Conservation (phyloP, 2,329 filamentous ascomycete species). For the Ustulina deusta region DNA sequence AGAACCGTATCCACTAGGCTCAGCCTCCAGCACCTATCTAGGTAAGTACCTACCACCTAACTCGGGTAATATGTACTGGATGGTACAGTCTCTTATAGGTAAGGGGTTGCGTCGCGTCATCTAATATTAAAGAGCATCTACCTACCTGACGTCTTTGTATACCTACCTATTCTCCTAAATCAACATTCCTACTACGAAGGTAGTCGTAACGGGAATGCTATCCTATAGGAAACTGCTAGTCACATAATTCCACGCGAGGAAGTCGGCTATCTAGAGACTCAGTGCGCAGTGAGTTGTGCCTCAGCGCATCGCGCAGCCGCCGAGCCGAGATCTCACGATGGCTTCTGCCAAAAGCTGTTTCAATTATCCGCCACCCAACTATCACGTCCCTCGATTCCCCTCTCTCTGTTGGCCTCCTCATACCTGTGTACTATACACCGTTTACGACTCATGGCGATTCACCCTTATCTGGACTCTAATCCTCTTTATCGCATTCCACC, state of each 20-base stretch:
- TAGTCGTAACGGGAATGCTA: constrained; percentile 21
- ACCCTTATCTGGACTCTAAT: constrained; percentile 89
- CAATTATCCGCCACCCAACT: constrained; percentile 63
- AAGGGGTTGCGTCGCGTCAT: neutral
- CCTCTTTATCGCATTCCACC: constrained; percentile 79
- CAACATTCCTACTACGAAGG: constrained; percentile 16
- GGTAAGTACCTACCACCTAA: constrained; percentile 1
- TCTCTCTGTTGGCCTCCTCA: constrained; percentile 81
- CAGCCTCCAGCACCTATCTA: neutral
- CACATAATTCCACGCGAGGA: constrained; percentile 23
- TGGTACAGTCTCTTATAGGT: too few species aligned
- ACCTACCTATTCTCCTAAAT: constrained; percentile 14
- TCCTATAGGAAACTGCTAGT: constrained; percentile 7
- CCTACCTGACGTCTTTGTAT: neutral
- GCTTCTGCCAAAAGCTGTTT: constrained; percentile 40
- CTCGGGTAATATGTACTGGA: too few species aligned
- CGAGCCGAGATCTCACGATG: constrained; percentile 25
- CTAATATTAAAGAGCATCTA: neutral
- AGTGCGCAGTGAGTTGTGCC: constrained; percentile 39
- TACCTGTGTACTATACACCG: constrained; percentile 75
- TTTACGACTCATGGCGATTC: constrained; percentile 86
- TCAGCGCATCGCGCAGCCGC: neutral
- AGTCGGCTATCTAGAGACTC: constrained; percentile 42
- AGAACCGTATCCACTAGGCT: too few species aligned
- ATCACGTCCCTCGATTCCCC: constrained; percentile 79